Percentiles rank a stretch among this genome's conserved stretches.
These are phyloP conservation scores for Naegleria lovaniensis DNA, from an alignment of 208 protist species.

Conservation along the genomic window DNA sequence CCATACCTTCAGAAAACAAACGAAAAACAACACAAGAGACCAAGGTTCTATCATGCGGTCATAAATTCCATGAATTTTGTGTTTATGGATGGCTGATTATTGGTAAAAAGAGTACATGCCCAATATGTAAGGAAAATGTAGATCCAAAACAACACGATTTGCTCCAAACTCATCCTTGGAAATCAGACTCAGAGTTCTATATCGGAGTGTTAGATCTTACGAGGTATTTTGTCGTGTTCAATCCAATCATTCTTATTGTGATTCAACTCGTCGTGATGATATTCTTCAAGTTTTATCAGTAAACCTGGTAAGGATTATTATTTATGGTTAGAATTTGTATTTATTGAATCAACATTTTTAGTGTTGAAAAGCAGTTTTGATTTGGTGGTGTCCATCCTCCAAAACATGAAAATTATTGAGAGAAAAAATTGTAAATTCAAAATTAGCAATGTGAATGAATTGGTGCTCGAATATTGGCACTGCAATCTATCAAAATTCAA, in stretches of 20 bases:
- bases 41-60: neutral
- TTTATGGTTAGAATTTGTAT: too few species aligned
- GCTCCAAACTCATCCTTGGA: neutral
- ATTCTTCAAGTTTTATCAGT: neutral
- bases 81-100: slow-evolving; percentile 9
- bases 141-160: neutral
- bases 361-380: too few species aligned
- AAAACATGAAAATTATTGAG: too few species aligned
- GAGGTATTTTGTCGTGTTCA: slow-evolving; percentile 3
- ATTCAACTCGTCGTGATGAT: neutral
- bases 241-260: slow-evolving; percentile 12
- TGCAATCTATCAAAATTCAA: too few species aligned
- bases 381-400: too few species aligned
- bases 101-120: slow-evolving; percentile 17
- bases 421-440: too few species aligned
- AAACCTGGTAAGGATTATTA: too few species aligned
- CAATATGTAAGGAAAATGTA: slow-evolving; percentile 19
- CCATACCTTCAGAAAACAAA: neutral
- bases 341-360: too few species aligned
- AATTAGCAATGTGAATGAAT: too few species aligned
- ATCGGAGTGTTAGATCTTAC: neutral
- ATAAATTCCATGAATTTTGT: slow-evolving; percentile 29
- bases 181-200: neutral
- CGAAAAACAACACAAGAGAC: slow-evolving; percentile 14
- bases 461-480: too few species aligned